Conservation (phyloP, 139 green algal genomes). For the Micractinium conductrix region DNA sequence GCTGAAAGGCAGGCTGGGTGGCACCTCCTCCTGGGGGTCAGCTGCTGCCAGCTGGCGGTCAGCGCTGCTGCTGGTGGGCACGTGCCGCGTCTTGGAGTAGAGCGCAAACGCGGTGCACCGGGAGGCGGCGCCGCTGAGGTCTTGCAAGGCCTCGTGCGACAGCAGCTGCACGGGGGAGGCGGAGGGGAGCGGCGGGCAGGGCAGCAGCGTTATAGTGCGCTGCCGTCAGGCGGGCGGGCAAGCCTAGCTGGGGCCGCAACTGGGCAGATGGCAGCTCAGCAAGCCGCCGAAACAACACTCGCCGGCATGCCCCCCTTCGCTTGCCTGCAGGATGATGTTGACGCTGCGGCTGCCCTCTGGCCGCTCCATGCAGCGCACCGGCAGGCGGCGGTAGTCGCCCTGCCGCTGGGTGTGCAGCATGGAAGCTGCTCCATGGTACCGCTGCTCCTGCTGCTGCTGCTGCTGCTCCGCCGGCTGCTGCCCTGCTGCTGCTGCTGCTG, state of each 20-base stretch:
- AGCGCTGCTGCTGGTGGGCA: background rate
- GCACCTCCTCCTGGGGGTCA: background rate
- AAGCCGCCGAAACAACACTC: no score
- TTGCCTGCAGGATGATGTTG: conserved; percentile 22
- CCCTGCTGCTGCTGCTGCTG: background rate
- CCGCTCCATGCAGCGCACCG: background rate
- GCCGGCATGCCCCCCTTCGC: no score
- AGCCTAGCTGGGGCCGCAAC: no score
- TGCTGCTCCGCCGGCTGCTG: no score
- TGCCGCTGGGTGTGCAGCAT: conserved; percentile 12
- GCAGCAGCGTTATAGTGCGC: no score
- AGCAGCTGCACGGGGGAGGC: conserved; percentile 18
- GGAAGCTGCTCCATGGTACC: conserved; percentile 14
- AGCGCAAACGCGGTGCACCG: conserved; percentile 1
- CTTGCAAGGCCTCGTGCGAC: background rate
- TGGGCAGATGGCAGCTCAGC: no score
- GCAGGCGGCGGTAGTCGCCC: conserved; percentile 16
- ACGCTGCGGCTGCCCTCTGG: background rate
- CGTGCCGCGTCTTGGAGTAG: conserved; percentile 9
- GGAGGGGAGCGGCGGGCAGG: no score
- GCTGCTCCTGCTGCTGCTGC: background rate
- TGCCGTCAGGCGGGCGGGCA: no score
- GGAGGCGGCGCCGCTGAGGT: background rate
- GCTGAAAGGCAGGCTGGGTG: conserved; percentile 1
- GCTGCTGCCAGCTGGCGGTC: background rate